Evolutionary conservation across 2,329 filamentous ascomycete species (phyloP).

Genomic region (Ciborinia camelliae): DNA sequence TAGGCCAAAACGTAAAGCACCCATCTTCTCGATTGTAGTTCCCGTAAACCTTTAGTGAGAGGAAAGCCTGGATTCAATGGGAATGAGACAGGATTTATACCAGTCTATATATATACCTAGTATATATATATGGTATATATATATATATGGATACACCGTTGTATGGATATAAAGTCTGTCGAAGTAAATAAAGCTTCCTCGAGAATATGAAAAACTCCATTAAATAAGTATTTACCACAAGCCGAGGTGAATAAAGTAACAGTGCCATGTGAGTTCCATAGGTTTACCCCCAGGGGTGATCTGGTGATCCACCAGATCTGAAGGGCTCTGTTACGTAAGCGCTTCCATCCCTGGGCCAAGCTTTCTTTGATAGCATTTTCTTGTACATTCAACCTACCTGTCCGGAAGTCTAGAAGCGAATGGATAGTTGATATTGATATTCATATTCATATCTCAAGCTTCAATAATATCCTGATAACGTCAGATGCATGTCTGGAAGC

Average conservation of each 20-base stretch:
- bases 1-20: conserved; percentile 1
- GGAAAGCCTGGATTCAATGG: no score
- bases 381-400: neutral
- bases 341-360: neutral
- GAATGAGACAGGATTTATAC: neutral
- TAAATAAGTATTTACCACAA: neutral
- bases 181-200: neutral
- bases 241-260: neutral
- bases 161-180: neutral
- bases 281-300: no score
- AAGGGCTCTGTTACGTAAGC: neutral
- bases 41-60: neutral
- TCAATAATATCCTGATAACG: conserved; percentile 1
- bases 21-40: neutral
- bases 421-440: neutral
- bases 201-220: neutral
- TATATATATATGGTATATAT: no score
- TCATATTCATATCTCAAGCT: conserved; percentile 6
- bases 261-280: neutral
- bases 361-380: neutral
- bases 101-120: neutral
- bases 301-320: neutral
- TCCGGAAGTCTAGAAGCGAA: neutral
- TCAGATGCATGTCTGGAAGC: conserved; percentile 27
- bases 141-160: no score